Evolutionary conservation across 257 asterid species (phyloP), one percentile per base, ranked within the genome.

Genomic region (Penstemon barbatus): DNA sequence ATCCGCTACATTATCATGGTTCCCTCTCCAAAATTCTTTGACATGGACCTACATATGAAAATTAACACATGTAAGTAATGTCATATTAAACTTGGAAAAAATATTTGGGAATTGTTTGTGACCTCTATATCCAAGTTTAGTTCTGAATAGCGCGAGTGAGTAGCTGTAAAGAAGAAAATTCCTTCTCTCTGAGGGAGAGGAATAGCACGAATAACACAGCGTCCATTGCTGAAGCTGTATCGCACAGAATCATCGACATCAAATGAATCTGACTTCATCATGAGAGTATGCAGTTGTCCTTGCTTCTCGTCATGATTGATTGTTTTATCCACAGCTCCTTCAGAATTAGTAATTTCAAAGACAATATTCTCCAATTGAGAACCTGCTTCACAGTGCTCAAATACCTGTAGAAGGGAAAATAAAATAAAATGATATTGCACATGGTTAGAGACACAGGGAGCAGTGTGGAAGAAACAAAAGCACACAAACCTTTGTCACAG

Each of bases 91-190:
- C 40, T 12, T 18, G 57, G 63, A 52, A 58, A 64, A 38, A 54
- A 33, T 43, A 72, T 19, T 11, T 41, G 55, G 58, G 61, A 46
- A 44, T 3, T 13, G 10, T 37, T 44, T 51, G 55, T 60, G 53
- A 90, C 97, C 97, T 90, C 80, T 72, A 85, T 45, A 54, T 70
- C 57, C 65, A 61, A 55, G 55, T 72, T 75, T 48, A 90, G 78
- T 48, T 90, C 88, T 6, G 81, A 82, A 77, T 82, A 79, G 62
- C 79, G 73, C 51, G 91, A 84, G 78, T 90, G 93, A 64, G 61
- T 37, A 39, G 86, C 93, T 63, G 75, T 67, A 60, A 89, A 55
- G 57, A 56, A 67, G 82, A 81, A 75, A 63, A 8, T 58, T 48
- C 93, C 93, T 71, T 80, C 81, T 3, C 25, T 60, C 4, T 33